Conservation (phyloP, 73 alveolate genomes). For the Paramecium sonneborni region DNA sequence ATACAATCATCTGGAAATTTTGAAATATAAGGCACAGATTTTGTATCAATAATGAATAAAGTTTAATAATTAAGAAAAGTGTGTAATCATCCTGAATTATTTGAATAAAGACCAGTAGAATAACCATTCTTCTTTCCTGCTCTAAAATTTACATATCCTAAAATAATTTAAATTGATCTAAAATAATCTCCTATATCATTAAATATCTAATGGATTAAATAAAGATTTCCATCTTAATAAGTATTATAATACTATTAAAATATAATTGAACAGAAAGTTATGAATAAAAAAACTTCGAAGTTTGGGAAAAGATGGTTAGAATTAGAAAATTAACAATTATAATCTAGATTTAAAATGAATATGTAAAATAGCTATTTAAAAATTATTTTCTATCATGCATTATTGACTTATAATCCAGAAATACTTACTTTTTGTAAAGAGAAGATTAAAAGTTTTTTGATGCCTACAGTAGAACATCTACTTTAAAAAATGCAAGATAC, state of each 20-base stretch:
- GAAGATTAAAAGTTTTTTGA: constrained; percentile 53
- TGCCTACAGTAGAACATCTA: constrained; percentile 57
- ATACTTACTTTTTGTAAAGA: neutral
- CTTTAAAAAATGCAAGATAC: neutral
- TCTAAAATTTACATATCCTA: neutral
- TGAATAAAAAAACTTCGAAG: neutral
- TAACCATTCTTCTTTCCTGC: constrained; percentile 74
- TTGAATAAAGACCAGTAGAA: constrained; percentile 96
- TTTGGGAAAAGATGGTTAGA: constrained; percentile 29
- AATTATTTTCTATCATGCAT: constrained; percentile 12
- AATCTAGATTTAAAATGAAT: neutral
- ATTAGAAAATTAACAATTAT: neutral
- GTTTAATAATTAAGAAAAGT: constrained; percentile 98
- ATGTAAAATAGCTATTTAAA: neutral
- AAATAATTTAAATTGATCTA: constrained; percentile 35
- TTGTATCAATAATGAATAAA: constrained; percentile 95
- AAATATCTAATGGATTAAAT: neutral
- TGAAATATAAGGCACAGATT: constrained; percentile 88
- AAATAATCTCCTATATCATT: constrained; percentile 5
- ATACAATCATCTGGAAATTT: constrained; percentile 82
- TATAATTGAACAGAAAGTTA: neutral
- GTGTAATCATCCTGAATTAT: constrained; percentile 99
- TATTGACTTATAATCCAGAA: neutral
- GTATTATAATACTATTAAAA: constrained; percentile 48
- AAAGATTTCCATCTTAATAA: constrained; percentile 19